Percentiles rank a stretch among this genome's conserved stretches.
phyloP scores from a whole-genome alignment of 2,329 filamentous ascomycete species.

The Harringtonia aguacate region DNA sequence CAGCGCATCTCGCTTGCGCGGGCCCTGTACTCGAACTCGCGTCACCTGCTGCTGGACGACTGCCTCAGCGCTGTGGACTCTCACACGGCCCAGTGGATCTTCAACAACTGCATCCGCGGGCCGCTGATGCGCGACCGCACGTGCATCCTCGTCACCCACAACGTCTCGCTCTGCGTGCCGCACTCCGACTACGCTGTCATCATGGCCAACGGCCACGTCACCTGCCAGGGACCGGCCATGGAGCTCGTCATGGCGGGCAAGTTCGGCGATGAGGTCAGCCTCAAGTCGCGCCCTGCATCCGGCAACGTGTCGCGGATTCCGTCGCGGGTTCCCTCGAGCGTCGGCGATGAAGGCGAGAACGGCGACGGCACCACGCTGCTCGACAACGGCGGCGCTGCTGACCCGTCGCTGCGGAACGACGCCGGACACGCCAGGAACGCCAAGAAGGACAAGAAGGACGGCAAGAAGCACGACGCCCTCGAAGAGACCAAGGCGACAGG shows the following conservation, averaged over 20 bases:
- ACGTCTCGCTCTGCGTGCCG: conserved; percentile 77
- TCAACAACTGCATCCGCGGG: conserved; percentile 82
- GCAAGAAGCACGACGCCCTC: conserved; percentile 41
- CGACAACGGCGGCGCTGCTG: conserved; percentile 37
- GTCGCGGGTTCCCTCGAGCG: conserved; percentile 67
- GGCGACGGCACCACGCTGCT: conserved; percentile 43
- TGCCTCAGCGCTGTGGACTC: conserved; percentile 95
- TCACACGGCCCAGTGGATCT: conserved; percentile 97
- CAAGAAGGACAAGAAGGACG: conserved; percentile 51
- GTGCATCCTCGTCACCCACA: conserved; percentile 93
- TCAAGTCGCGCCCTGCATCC: conserved; percentile 61
- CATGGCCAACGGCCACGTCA: conserved; percentile 76
- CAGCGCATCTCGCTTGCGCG: conserved; percentile 95
- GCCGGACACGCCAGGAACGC: conserved; percentile 25
- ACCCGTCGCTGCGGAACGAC: conserved; percentile 32
- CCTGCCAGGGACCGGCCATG: conserved; percentile 62
- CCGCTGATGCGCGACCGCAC: conserved; percentile 82
- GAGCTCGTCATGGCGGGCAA: conserved; percentile 80
- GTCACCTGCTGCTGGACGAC: conserved; percentile 85
- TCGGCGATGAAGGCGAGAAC: conserved; percentile 52
- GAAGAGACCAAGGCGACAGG: conserved; percentile 75
- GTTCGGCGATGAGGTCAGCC: conserved; percentile 72
- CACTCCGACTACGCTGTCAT: conserved; percentile 71
- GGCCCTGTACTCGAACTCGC: conserved; percentile 90
- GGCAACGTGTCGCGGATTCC: conserved; percentile 59